A percentile compares a stretch with the other conserved stretches of the same genome.
Evolutionary conservation across 495 filamentous ascomycete species (phyloP).

Genomic region (Coniosporium apollinis): DNA sequence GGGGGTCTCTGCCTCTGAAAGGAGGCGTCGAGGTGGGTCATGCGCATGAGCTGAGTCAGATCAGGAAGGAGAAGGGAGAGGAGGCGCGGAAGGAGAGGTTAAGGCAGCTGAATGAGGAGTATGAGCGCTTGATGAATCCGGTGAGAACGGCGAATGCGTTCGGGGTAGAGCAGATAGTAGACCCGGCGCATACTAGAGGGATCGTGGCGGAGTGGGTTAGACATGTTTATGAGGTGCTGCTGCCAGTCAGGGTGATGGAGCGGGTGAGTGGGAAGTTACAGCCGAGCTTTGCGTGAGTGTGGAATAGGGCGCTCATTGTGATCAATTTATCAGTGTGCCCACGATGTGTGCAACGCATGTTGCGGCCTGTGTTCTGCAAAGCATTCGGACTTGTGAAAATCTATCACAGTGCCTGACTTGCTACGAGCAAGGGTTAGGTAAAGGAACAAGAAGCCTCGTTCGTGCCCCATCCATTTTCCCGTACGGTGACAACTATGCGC

Average conservation of each 20-base stretch:
- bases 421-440: too few species aligned
- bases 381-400: too few species aligned
- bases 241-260: constrained; percentile 32
- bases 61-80: constrained; percentile 28
- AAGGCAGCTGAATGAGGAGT: constrained; percentile 39
- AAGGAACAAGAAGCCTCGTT: too few species aligned
- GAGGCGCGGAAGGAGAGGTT: constrained; percentile 32
- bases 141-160: constrained; percentile 47
- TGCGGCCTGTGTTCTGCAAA: too few species aligned
- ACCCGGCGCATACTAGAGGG: constrained; percentile 38
- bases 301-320: too few species aligned
- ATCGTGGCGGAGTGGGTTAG: constrained; percentile 35
- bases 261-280: constrained; percentile 34
- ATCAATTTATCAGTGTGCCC: too few species aligned
- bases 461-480: too few species aligned
- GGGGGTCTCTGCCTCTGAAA: constrained; percentile 20
- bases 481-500: too few species aligned
- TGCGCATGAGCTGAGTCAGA: constrained; percentile 37
- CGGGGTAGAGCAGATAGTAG: constrained; percentile 47
- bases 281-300: constrained; percentile 28
- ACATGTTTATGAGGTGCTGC: constrained; percentile 35
- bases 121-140: constrained; percentile 43
- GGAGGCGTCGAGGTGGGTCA: constrained; percentile 48
- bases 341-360: too few species aligned
- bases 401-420: too few species aligned